Conservation (phyloP, 2,329 filamentous ascomycete genomes). For the Gyromitra esculenta region DNA sequence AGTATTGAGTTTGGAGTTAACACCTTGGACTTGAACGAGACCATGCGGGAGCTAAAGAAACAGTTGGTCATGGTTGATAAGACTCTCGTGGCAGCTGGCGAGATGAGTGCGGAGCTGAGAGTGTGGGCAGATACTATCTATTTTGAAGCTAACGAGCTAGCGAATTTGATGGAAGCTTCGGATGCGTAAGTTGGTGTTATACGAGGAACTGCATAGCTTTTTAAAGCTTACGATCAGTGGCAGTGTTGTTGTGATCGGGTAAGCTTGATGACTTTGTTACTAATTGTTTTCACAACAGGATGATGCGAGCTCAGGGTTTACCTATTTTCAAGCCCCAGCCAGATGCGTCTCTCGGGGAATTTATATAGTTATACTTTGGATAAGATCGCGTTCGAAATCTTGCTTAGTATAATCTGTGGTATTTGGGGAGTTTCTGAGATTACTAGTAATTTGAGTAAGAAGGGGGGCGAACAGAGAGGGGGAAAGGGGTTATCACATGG, state of each 20-base stretch:
- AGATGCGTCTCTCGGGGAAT: too few relatives aligned
- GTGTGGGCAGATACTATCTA: constrained; percentile 10
- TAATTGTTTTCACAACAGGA: too few relatives aligned
- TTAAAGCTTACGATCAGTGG: neutral
- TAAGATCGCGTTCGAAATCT: too few relatives aligned
- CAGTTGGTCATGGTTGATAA: constrained; percentile 28
- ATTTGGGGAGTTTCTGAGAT: too few relatives aligned
- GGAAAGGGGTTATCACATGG: too few relatives aligned
- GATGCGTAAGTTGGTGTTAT: neutral
- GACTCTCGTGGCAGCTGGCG: constrained; percentile 31
- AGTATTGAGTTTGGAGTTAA: constrained; percentile 5
- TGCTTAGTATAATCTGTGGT: too few relatives aligned
- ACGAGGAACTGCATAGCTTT: neutral
- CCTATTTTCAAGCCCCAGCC: too few relatives aligned
- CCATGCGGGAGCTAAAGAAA: neutral
- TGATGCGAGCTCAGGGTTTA: too few relatives aligned
- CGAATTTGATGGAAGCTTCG: neutral
- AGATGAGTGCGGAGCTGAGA: constrained; percentile 29
- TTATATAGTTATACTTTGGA: too few relatives aligned
- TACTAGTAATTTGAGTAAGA: too few relatives aligned
- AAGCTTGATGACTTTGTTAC: neutral
- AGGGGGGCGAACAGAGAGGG: too few relatives aligned
- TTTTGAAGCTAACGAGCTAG: constrained; percentile 15
- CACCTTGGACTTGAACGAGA: neutral
- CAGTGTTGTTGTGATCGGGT: neutral